Conservation (phyloP, 2,329 filamentous ascomycete genomes). For the Penicillium corylophilum region DNA sequence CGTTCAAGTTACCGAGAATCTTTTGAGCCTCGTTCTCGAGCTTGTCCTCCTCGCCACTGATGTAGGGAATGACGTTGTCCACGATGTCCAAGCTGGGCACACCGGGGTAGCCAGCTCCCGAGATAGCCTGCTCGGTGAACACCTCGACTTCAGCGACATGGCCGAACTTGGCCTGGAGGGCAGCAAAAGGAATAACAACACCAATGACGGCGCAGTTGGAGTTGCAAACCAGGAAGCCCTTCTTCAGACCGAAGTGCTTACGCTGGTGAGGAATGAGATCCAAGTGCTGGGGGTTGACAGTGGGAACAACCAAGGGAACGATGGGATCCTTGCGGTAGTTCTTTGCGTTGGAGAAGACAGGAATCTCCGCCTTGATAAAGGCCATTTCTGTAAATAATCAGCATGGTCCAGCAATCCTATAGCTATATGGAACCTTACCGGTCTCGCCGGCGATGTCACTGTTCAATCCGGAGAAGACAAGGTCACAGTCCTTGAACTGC, state of each 20-base stretch:
- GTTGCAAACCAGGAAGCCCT: slow-evolving; percentile 95
- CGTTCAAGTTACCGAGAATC: slow-evolving; percentile 78
- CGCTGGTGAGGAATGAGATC: slow-evolving; percentile 87
- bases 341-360: slow-evolving; percentile 96
- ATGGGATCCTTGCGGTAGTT: slow-evolving; percentile 90
- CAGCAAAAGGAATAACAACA: slow-evolving; percentile 90
- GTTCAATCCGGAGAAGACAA: slow-evolving; percentile 91
- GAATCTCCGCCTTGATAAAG: slow-evolving; percentile 82
- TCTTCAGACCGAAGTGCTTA: slow-evolving; percentile 67
- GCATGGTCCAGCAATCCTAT: background rate
- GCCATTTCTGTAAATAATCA: slow-evolving; percentile 66
- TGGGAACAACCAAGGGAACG: slow-evolving; percentile 90
- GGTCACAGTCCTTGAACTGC: slow-evolving; percentile 84
- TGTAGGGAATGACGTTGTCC: slow-evolving; percentile 94
- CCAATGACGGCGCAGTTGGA: slow-evolving; percentile 98
- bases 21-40: slow-evolving; percentile 92
- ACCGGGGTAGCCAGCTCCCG: slow-evolving; percentile 69
- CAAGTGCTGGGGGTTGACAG: slow-evolving; percentile 86
- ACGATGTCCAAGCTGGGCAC: slow-evolving; percentile 91
- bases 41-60: slow-evolving; percentile 93
- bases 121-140: slow-evolving; percentile 93
- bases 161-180: slow-evolving; percentile 82
- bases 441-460: slow-evolving; percentile 89
- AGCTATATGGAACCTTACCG: slow-evolving; percentile 55
- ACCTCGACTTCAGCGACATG: slow-evolving; percentile 74